Evolutionary conservation across 1,284 basidiomycete genomes (phyloP), one percentile per base, ranked within the genome.

Genomic region (Clitocybe nebularis): DNA sequence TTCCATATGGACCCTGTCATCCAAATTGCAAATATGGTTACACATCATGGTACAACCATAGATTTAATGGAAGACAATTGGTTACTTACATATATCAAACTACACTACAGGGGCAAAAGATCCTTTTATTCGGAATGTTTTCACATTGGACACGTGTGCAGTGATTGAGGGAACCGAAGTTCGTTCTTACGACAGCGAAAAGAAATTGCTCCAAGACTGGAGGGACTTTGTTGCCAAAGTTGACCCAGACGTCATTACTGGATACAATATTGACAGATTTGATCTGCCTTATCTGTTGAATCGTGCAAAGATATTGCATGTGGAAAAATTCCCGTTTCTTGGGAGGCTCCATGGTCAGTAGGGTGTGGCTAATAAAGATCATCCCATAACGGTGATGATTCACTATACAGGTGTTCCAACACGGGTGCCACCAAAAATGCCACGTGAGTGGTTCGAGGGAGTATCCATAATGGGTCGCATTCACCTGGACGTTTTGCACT

Each of bases 21-120:
- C 52, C 91, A 95, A 56, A 93, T 95, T 44, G 91, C 90, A 3
- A 91, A 88, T 57, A 93, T 94, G 89, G 89, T 94, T 1, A 91
- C 90, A 9, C 71, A 80, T 1, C 89, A 93, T 72, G 90, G 90
- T 86, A 46, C 20, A 44, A 45, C 16, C 32, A 9, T 21, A 10
- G 10, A 2, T 22, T 11, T 20, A 29, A 17, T 29, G 5, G 21
- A 13, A 5, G 19, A 22, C 16, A 34, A 13, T 16, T 30, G 5
- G 23, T 13, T 41, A 4, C 35, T 39, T 32, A 17, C 51, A n/a
- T n/a, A n/a, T n/a, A n/a, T n/a, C n/a, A n/a, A n/a, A n/a, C n/a
- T n/a, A n/a, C n/a, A n/a, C n/a, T n/a, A n/a, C n/a, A 88, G 90
- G 89, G 50, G 89, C 92, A 51, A 68, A 66, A 17, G 80, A 83